Conservation (phyloP, 129 eudicot genomes). For the Logfia minima region DNA sequence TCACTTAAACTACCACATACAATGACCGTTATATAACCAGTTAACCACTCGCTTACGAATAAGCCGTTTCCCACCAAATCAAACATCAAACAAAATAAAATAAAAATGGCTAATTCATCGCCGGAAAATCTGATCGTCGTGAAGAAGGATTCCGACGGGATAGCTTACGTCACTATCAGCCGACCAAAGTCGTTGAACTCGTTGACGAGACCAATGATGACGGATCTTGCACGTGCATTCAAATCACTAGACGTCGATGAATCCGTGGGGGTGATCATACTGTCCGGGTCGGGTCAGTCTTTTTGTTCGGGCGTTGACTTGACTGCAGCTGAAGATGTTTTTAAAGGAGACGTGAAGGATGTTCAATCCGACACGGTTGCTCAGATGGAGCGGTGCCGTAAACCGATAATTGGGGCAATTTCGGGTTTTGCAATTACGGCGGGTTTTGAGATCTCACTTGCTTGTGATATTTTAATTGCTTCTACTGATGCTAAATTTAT, state of each 20-base stretch:
- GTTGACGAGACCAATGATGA: conserved; percentile 70
- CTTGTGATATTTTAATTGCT: conserved; percentile 87
- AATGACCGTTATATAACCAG: not conserved
- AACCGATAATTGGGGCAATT: conserved; percentile 84
- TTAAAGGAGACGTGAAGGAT: conserved; percentile 89
- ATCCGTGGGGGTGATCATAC: conserved; percentile 65
- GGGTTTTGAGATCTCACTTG: conserved; percentile 91
- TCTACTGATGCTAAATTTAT: conserved; percentile 79
- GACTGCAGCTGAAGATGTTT: conserved; percentile 93
- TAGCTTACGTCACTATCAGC: conserved; percentile 68
- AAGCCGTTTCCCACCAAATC: conserved; percentile 24
- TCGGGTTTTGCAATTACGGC: conserved; percentile 94
- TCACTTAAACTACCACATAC: not conserved
- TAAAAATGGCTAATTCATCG: conserved; percentile 39
- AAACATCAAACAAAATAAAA: not conserved
- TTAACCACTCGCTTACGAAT: conserved; percentile 2
- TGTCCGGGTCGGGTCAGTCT: conserved; percentile 83
- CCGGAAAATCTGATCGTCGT: conserved; percentile 59
- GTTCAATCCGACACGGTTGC: conserved; percentile 65
- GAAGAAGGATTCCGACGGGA: conserved; percentile 49
- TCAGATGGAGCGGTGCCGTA: conserved; percentile 88
- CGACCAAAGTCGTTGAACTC: conserved; percentile 88
- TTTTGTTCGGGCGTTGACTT: conserved; percentile 96
- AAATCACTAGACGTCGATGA: conserved; percentile 61
- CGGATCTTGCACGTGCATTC: conserved; percentile 60